Conservation (phyloP, 164 flowering plant genomes). For the Taxillus chinensis region DNA sequence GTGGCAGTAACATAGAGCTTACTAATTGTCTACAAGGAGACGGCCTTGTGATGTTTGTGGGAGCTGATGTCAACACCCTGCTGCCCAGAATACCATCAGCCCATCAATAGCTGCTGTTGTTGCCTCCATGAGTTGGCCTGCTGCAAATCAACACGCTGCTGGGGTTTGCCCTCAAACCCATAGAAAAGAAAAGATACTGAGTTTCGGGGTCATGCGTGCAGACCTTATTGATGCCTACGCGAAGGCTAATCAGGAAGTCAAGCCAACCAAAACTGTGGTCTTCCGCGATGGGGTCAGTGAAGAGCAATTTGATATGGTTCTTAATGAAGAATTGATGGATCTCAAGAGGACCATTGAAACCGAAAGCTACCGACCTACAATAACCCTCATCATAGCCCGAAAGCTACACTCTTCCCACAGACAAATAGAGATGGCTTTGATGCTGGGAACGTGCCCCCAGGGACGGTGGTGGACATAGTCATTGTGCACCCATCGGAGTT, state of each 20-base stretch:
- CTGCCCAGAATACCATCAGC: slow-evolving; percentile 22
- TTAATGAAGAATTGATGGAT: slow-evolving; percentile 48
- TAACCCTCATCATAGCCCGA: slow-evolving; percentile 65
- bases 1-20: slow-evolving; percentile 73
- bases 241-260: slow-evolving; percentile 22
- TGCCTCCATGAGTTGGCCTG: slow-evolving; percentile 78
- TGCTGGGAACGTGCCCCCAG: slow-evolving; percentile 54
- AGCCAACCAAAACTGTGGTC: slow-evolving; percentile 48
- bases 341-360: slow-evolving; percentile 26
- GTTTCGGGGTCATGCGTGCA: slow-evolving; percentile 50
- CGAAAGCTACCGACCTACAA: slow-evolving; percentile 32
- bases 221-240: slow-evolving; percentile 50
- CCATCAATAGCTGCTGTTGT: slow-evolving; percentile 81
- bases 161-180: slow-evolving; percentile 42
- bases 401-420: slow-evolving; percentile 63
- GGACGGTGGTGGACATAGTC: slow-evolving; percentile 63
- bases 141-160: slow-evolving; percentile 59
- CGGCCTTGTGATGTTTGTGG: slow-evolving; percentile 57
- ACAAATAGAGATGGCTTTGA: slow-evolving; percentile 17
- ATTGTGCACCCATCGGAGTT: slow-evolving; percentile 56
- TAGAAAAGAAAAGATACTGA: slow-evolving; percentile 37
- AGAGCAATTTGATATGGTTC: slow-evolving; percentile 72
- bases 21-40: slow-evolving; percentile 20
- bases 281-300: slow-evolving; percentile 93
- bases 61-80: slow-evolving; percentile 92